These are phyloP conservation scores for Penicillium samsonianum DNA, from an alignment of 495 filamentous ascomycete species.

Conservation along the genomic window DNA sequence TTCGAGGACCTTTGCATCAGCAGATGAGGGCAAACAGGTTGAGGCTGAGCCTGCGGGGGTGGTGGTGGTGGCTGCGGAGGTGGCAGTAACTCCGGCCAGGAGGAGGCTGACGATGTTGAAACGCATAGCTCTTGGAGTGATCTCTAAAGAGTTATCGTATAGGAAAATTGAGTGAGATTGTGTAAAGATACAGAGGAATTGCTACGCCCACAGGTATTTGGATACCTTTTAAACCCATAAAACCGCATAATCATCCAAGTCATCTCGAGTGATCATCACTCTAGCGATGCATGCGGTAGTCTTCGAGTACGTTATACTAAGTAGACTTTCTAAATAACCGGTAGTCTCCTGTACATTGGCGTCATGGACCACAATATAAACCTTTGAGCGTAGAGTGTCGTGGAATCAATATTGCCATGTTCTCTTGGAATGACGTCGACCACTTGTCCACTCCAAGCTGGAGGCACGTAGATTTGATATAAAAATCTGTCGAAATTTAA, in stretches of 20 bases:
- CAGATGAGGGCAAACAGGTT: constrained; percentile 25
- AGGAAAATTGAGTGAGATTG: too few relatives aligned
- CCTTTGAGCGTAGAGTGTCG: background rate
- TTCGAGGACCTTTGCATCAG: constrained; percentile 27
- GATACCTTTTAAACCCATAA: background rate
- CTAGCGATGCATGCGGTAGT: background rate
- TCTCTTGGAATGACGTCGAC: constrained; percentile 2
- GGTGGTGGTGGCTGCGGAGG: background rate
- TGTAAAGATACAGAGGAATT: background rate
- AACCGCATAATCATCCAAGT: background rate
- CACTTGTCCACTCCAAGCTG: background rate
- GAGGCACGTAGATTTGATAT: background rate
- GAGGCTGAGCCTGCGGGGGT: background rate
- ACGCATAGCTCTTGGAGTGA: background rate
- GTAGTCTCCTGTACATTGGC: background rate
- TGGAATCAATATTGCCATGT: background rate
- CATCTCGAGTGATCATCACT: background rate
- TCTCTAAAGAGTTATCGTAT: background rate
- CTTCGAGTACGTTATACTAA: background rate
- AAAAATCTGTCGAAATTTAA: background rate
- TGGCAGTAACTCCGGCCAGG: constrained; percentile 9
- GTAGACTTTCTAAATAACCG: background rate
- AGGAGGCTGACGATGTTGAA: background rate
- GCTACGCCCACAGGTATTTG: background rate
- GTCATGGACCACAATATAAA: constrained; percentile 6